Conservation (phyloP, 1,139 yeast genomes). For the Nakaseomyces nivariensis region DNA sequence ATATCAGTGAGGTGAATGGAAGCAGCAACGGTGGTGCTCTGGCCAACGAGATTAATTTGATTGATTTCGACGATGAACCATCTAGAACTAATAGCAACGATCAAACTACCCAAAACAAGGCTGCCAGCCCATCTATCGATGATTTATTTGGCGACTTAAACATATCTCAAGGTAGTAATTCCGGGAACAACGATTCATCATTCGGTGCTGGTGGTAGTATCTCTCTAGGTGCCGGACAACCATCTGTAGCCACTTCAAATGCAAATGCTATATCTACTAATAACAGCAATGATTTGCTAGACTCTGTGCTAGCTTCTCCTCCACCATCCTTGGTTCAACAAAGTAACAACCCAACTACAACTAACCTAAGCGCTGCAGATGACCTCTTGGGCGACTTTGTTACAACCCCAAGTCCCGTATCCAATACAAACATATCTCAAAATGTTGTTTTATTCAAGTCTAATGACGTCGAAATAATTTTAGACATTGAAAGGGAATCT, state of each 20-base stretch:
- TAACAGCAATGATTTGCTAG: conserved; percentile 33
- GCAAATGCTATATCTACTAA: conserved; percentile 10
- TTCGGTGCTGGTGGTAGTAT: conserved; percentile 36
- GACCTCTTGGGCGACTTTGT: conserved; percentile 40
- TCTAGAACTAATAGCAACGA: conserved; percentile 3
- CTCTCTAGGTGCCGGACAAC: conserved; percentile 29
- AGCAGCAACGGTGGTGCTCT: conserved; percentile 32
- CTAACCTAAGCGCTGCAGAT: conserved; percentile 5
- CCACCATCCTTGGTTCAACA: conserved; percentile 15
- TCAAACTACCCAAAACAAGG: conserved; percentile 12
- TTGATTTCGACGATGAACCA: conserved; percentile 66
- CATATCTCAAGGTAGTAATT: conserved; percentile 37
- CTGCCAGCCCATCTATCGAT: conserved; percentile 34
- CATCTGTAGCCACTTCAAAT: conserved; percentile 15
- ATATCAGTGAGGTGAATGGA: conserved; percentile 13
- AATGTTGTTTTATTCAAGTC: conserved; percentile 38
- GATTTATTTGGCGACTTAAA: conserved; percentile 67
- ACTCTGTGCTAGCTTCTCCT: conserved; percentile 36
- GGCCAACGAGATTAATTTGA: conserved; percentile 46
- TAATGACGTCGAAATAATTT: conserved; percentile 41
- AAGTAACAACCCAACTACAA: conserved; percentile 7
- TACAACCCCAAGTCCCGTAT: conserved; percentile 34
- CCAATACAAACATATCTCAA: conserved; percentile 10
- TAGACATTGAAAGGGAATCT: conserved; percentile 33
- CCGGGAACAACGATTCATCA: conserved; percentile 9